Percentiles rank a stretch among this genome's conserved stretches.
Evolutionary conservation across 805 yeast genomes (phyloP).

Genomic region (Cyberlindnera nakhonratchasimensis): DNA sequence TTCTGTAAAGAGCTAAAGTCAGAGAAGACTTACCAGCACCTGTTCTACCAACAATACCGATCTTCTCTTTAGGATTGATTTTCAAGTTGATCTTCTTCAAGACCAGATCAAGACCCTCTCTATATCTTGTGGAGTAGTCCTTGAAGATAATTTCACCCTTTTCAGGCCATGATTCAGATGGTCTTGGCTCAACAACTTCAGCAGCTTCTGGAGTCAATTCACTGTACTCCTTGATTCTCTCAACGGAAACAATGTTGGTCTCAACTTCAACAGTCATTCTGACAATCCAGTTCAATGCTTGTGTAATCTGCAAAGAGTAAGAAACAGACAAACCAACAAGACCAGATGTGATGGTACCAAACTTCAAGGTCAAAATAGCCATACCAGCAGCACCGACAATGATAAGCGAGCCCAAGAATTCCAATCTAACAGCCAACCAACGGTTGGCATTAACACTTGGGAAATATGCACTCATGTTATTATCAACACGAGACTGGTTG

Average conservation of each 20-base stretch:
- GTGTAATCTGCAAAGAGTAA: conserved; percentile 90
- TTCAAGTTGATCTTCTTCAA: conserved; percentile 62
- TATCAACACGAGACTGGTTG: conserved; percentile 71
- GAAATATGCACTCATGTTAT: conserved; percentile 87
- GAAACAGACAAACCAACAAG: conserved; percentile 90
- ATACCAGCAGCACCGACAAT: conserved; percentile 84
- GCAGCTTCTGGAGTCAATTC: conserved; percentile 84
- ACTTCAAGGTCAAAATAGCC: conserved; percentile 54
- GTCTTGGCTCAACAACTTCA: conserved; percentile 60
- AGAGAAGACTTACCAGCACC: conserved; percentile 94
- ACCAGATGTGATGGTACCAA: conserved; percentile 81
- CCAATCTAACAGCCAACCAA: conserved; percentile 95
- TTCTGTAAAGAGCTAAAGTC: conserved; percentile 78
- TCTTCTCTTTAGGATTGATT: conserved; percentile 72
- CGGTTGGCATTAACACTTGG: conserved; percentile 92
- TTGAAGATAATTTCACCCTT: conserved; percentile 64
- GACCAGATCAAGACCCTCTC: conserved; percentile 77
- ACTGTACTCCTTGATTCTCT: conserved; percentile 87
- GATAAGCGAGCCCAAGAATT: conserved; percentile 84
- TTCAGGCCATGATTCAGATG: conserved; percentile 70
- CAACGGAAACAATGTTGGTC: conserved; percentile 95
- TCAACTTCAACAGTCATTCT: conserved; percentile 99
- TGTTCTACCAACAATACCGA: conserved; percentile 95
- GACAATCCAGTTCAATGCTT: conserved; percentile 94
- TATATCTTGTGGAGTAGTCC: conserved; percentile 78